Conservation (phyloP, 495 filamentous ascomycete genomes). For the Opeltia flavorubescens region DNA sequence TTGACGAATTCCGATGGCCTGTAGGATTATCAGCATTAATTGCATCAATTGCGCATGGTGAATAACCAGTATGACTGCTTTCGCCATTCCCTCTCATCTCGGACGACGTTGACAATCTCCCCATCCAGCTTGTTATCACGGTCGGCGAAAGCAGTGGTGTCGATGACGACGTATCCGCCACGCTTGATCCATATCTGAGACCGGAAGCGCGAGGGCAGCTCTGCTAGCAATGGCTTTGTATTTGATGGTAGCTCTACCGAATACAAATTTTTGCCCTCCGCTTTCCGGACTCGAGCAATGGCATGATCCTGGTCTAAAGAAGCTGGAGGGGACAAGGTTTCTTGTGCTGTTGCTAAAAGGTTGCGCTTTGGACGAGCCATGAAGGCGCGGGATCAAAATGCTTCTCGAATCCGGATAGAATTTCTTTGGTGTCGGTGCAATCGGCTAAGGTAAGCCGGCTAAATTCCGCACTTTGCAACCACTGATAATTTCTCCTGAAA, state of each 20-base stretch:
- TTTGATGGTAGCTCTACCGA: constrained; percentile 46
- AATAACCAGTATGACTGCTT: constrained; percentile 79
- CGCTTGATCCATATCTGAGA: constrained; percentile 83
- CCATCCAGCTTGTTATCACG: constrained; percentile 68
- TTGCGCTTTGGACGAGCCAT: constrained; percentile 70
- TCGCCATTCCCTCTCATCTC: constrained; percentile 83
- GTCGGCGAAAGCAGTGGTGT: constrained; percentile 50
- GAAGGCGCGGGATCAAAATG: constrained; percentile 1
- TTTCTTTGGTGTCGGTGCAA: no score
- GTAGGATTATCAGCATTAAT: constrained; percentile 13
- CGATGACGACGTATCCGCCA: constrained; percentile 73
- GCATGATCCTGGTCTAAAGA: constrained; percentile 47
- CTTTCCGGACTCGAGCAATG: constrained; percentile 63
- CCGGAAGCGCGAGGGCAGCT: constrained; percentile 69
- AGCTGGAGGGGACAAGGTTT: constrained; percentile 59
- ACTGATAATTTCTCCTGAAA: no score
- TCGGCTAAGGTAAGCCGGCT: no score
- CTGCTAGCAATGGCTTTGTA: constrained; percentile 48
- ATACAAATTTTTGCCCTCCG: constrained; percentile 80
- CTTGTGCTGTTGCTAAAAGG: constrained; percentile 56
- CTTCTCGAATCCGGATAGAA: no score
- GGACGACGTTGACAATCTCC: constrained; percentile 84
- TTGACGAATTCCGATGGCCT: constrained; percentile 77
- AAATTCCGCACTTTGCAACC: no score
- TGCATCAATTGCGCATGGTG: background rate